Evolutionary conservation across 2,329 filamentous ascomycete species (phyloP).

Genomic region (Cytospora paraplurivora): DNA sequence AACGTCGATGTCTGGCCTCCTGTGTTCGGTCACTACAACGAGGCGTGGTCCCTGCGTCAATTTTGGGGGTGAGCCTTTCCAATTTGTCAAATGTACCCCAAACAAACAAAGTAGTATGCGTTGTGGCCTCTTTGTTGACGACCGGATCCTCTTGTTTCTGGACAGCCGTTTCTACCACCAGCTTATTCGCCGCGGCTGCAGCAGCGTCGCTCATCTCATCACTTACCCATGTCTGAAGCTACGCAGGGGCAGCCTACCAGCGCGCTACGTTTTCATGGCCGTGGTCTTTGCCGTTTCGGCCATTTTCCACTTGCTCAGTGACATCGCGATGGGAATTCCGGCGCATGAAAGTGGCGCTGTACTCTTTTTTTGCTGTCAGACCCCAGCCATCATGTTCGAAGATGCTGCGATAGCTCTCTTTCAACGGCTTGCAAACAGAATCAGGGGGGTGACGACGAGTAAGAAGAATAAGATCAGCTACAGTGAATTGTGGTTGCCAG

Average conservation of each 20-base stretch:
- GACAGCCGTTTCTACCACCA: constrained; percentile 2
- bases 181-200: constrained; percentile 8
- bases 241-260: background rate
- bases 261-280: constrained; percentile 1
- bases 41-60: constrained; percentile 9
- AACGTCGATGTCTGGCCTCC: constrained; percentile 6
- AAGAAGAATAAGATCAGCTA: background rate
- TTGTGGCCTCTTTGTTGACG: background rate
- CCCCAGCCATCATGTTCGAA: constrained; percentile 8
- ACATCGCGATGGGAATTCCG: constrained; percentile 1
- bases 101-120: background rate
- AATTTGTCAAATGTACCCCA: background rate
- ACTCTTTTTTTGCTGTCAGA: constrained; percentile 7
- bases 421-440: background rate
- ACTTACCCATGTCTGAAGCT: background rate
- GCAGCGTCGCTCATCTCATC: constrained; percentile 6
- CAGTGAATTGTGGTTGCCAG: background rate
- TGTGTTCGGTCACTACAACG: background rate
- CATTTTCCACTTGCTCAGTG: constrained; percentile 1
- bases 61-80: constrained; percentile 10
- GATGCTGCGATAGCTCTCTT: background rate
- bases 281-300: constrained; percentile 1
- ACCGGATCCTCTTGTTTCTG: background rate
- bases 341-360: constrained; percentile 1
- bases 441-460: background rate